Percentiles rank a stretch among this genome's conserved stretches.
Evolutionary conservation across 2,329 filamentous ascomycete genomes (phyloP).

Genomic region (Epichloe glyceriae): DNA sequence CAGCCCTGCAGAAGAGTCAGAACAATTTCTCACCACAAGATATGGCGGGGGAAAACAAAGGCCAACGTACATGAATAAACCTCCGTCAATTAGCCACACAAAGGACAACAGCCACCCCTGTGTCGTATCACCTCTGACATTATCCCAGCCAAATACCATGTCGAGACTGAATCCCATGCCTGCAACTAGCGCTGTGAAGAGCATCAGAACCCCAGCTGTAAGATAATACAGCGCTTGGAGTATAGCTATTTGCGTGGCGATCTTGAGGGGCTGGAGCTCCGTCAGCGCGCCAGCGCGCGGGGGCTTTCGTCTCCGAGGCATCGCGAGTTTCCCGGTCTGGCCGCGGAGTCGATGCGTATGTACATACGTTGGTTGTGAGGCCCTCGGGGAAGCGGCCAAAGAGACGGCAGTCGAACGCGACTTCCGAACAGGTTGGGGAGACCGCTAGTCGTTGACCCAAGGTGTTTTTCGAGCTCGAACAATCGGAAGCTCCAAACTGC

Average conservation of each 20-base stretch:
- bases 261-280: conserved; percentile 47
- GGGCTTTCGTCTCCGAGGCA: conserved; percentile 44
- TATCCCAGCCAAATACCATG: conserved; percentile 44
- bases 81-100: conserved; percentile 43
- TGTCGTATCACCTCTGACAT: conserved; percentile 48
- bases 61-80: conserved; percentile 33
- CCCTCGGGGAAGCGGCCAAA: no score
- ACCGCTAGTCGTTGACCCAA: no score
- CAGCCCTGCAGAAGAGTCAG: conserved; percentile 41
- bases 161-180: conserved; percentile 40
- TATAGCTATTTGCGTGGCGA: conserved; percentile 44
- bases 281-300: conserved; percentile 46
- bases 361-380: no score
- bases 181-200: conserved; percentile 47
- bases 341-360: not conserved
- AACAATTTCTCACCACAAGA: not conserved
- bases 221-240: conserved; percentile 45
- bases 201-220: conserved; percentile 36
- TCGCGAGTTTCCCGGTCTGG: conserved; percentile 11
- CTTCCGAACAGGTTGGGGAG: no score
- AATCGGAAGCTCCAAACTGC: no score
- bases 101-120: conserved; percentile 48
- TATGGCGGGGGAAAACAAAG: not conserved
- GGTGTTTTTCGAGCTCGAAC: no score
- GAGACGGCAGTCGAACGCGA: no score